Conservation (phyloP, 164 flowering plant genomes). For the Chloranthus sessilifolius region DNA sequence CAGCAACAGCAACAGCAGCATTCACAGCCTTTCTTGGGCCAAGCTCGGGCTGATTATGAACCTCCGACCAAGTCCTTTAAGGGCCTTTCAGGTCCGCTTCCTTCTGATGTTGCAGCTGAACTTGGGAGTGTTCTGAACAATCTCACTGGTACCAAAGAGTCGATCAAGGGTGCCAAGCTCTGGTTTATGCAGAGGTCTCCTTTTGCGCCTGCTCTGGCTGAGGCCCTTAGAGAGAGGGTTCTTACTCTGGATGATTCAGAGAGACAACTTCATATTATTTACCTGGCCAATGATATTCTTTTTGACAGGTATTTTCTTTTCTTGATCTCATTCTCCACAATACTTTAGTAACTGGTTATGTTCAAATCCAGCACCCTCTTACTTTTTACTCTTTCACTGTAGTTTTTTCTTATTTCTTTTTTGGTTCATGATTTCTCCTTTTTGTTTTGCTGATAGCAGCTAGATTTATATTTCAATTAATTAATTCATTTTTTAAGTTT, state of each 20-base stretch:
- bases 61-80: conserved; percentile 50
- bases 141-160: conserved; percentile 93
- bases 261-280: conserved; percentile 83
- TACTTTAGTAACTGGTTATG: too few relatives aligned
- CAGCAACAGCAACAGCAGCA: conserved; percentile 56
- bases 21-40: conserved; percentile 47
- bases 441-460: not conserved
- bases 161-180: conserved; percentile 88
- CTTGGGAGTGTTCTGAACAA: conserved; percentile 59
- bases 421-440: not conserved
- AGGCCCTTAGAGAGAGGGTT: conserved; percentile 78
- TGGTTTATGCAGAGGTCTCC: conserved; percentile 99
- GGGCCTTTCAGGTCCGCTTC: conserved; percentile 85
- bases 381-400: not conserved
- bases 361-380: too few relatives aligned
- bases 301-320: conserved; percentile 68
- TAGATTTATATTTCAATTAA: too few relatives aligned
- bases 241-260: conserved; percentile 79
- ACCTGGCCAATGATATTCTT: conserved; percentile 93
- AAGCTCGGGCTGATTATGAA: conserved; percentile 66
- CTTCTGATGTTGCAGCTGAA: conserved; percentile 85
- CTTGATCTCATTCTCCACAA: not conserved
- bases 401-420: not conserved
- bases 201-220: conserved; percentile 88
- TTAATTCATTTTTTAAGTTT: too few relatives aligned